Evolutionary conservation across 2,329 filamentous ascomycete species (phyloP).

Genomic region (Beauveria sp.): DNA sequence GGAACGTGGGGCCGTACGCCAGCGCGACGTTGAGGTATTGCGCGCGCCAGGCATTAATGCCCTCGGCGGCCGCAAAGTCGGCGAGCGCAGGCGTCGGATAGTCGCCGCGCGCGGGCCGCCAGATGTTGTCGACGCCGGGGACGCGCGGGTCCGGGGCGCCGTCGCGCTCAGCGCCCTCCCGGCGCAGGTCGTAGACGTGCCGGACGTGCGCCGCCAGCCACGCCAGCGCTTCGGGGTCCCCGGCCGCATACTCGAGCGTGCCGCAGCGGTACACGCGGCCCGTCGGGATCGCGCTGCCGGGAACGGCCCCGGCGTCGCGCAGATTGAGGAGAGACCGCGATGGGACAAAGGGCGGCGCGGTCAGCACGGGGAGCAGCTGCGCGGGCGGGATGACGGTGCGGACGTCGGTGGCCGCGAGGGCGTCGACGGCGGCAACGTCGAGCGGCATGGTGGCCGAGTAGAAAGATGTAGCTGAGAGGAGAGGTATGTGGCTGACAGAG

Average conservation of each 20-base stretch:
- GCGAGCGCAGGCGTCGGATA: conserved; percentile 30
- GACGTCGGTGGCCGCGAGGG: conserved; percentile 36
- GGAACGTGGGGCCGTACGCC: conserved; percentile 34
- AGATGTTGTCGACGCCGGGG: conserved; percentile 38
- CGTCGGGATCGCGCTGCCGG: conserved; percentile 31
- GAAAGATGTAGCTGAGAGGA: background rate
- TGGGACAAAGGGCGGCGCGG: conserved; percentile 37
- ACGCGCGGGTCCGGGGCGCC: conserved; percentile 35
- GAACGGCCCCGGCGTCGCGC: conserved; percentile 41
- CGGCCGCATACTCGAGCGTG: conserved; percentile 26
- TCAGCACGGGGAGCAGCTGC: conserved; percentile 28
- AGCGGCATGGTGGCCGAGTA: conserved; percentile 15
- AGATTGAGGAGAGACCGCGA: conserved; percentile 42
- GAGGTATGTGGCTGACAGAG: background rate
- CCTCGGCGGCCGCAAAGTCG: conserved; percentile 37
- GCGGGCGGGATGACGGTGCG: conserved; percentile 29
- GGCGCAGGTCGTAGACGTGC: conserved; percentile 45
- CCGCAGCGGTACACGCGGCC: conserved; percentile 40
- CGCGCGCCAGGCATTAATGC: conserved; percentile 33
- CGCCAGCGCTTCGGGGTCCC: conserved; percentile 24
- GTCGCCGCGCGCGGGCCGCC: conserved; percentile 27
- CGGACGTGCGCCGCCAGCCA: conserved; percentile 31
- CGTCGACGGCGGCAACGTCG: conserved; percentile 21
- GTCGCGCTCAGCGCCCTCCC: conserved; percentile 32
- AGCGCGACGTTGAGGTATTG: conserved; percentile 42